Conservation (phyloP, 2,329 filamentous ascomycete species). For the Monilinia fructigena region DNA sequence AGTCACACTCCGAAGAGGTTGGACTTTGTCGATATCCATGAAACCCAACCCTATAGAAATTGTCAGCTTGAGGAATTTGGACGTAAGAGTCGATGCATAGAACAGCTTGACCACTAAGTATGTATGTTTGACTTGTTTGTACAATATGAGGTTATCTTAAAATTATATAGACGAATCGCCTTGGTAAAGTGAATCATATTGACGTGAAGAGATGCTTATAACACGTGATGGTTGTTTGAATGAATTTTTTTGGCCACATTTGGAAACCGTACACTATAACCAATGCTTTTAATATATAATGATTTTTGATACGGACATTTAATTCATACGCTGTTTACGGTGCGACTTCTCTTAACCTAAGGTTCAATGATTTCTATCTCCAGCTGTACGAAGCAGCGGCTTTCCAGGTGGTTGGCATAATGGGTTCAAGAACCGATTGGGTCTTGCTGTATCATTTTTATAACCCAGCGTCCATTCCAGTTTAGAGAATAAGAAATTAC, state of each 20-base stretch:
- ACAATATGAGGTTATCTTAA: rapidly evolving
- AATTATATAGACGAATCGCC: not conserved
- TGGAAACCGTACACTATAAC: not conserved
- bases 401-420: not conserved
- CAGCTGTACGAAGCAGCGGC: not conserved
- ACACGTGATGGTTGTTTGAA: not conserved
- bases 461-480: not conserved
- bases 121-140: not conserved
- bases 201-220: not conserved
- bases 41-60: too few species aligned
- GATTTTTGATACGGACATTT: too few species aligned
- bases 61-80: not conserved
- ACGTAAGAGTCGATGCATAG: not conserved
- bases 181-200: not conserved
- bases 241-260: not conserved
- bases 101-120: constrained; percentile 9
- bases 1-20: not conserved
- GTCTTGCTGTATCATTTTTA: not conserved
- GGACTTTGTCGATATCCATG: not conserved
- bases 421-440: not conserved
- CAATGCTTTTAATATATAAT: not conserved
- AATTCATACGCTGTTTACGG: not conserved
- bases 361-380: not conserved
- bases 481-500: not conserved
- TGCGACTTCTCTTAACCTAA: too few species aligned